Evolutionary conservation across 352 stramenopile species (phyloP).

Genomic region (Blastocystis sp.): DNA sequence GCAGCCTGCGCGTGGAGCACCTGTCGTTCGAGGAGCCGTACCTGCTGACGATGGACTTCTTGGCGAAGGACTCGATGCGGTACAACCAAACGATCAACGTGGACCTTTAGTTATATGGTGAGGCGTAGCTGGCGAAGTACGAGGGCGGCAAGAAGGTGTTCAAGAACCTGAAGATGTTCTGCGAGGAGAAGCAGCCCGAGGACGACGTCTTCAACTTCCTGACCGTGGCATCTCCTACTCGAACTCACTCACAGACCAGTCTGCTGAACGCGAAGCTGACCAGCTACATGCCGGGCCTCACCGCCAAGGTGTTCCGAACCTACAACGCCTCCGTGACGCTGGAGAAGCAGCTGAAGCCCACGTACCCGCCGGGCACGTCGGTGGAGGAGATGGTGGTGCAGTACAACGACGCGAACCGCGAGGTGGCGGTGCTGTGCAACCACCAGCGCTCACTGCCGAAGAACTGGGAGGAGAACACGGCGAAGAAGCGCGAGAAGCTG

Average conservation of each 20-base stretch:
- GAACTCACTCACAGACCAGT: slow-evolving; percentile 72
- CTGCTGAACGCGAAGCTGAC: slow-evolving; percentile 96
- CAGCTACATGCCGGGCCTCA: slow-evolving; percentile 95
- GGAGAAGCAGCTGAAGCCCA: slow-evolving; percentile 85
- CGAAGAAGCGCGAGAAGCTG: slow-evolving; percentile 84
- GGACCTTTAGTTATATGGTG: slow-evolving; percentile 69
- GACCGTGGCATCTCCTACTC: slow-evolving; percentile 74
- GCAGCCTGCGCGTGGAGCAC: slow-evolving; percentile 95
- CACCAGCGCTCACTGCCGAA: slow-evolving; percentile 97
- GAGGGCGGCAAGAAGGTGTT: slow-evolving; percentile 86
- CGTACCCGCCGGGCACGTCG: slow-evolving; percentile 71
- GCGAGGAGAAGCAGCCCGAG: slow-evolving; percentile 85
- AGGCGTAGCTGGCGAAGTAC: slow-evolving; percentile 77
- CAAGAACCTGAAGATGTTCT: slow-evolving; percentile 93
- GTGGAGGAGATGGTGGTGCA: slow-evolving; percentile 79
- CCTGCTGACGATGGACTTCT: slow-evolving; percentile 94
- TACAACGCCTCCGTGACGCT: slow-evolving; percentile 99
- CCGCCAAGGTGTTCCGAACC: slow-evolving; percentile 99
- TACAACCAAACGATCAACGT: slow-evolving; percentile 97
- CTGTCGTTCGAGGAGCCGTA: slow-evolving; percentile 89
- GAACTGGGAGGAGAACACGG: slow-evolving; percentile 86
- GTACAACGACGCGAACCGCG: slow-evolving; percentile 99
- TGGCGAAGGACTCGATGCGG: slow-evolving; percentile 99
- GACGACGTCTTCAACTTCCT: slow-evolving; percentile 96
- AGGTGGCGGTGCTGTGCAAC: slow-evolving; percentile 99